phyloP scores from a whole-genome alignment of 805 yeast genomes.

The Kuraishia molischiana region DNA sequence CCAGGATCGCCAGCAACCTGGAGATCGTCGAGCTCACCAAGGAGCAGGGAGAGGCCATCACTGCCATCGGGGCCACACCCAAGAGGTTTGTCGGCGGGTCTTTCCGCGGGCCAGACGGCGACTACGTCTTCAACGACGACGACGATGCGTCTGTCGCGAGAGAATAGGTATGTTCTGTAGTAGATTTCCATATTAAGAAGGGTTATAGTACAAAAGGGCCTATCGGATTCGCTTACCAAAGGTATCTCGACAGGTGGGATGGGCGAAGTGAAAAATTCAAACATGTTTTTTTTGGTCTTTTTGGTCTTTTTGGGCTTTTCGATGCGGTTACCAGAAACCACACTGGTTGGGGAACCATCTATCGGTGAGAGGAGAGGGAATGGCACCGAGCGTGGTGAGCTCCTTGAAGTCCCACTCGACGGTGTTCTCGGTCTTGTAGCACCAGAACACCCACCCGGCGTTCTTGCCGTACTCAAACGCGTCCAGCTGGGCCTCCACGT shows the following conservation, averaged over 20 bases:
- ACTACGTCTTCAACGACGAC: constrained; percentile 19
- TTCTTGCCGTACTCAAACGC: constrained; percentile 31
- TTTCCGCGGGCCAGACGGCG: no score
- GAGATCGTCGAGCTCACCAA: constrained; percentile 21
- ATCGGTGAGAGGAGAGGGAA: constrained; percentile 55
- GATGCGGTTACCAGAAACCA: no score
- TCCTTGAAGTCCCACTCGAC: constrained; percentile 58
- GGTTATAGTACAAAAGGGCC: no score
- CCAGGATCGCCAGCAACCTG: constrained; percentile 26
- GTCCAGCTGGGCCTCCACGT: constrained; percentile 53
- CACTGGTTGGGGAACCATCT: constrained; percentile 70
- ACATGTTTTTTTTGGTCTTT: no score
- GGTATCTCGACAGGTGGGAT: no score
- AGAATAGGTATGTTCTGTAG: no score
- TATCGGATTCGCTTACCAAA: no score
- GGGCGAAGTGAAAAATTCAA: no score
- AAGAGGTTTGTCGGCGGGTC: constrained; percentile 27
- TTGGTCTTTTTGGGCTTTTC: no score
- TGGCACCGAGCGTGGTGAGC: constrained; percentile 37
- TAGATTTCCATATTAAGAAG: no score
- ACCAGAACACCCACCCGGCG: constrained; percentile 65
- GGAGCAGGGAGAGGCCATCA: constrained; percentile 25
- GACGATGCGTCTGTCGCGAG: constrained; percentile 3
- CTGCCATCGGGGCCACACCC: constrained; percentile 13
- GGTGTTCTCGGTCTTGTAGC: constrained; percentile 56